Conservation (phyloP, 2,329 filamentous ascomycete species). For the Arthrobotrys sphaeroides region DNA sequence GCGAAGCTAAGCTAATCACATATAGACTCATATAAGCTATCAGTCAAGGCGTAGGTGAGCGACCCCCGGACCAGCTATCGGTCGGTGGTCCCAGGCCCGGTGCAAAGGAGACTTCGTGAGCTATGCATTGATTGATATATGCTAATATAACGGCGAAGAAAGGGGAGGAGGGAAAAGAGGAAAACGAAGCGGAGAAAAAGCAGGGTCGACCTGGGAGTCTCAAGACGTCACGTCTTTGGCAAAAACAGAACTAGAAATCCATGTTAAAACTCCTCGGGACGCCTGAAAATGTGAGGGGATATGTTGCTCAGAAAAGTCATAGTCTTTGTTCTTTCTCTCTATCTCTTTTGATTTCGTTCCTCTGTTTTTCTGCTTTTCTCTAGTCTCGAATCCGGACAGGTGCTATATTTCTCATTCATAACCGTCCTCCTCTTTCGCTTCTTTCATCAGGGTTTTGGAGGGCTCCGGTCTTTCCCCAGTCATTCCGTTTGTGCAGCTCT, state of each 20-base stretch:
- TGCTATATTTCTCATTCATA: too few species aligned
- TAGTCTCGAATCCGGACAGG: too few species aligned
- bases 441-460: neutral
- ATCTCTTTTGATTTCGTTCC: neutral
- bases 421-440: neutral
- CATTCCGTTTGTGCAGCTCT: neutral
- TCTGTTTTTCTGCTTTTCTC: neutral
- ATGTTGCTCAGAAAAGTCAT: conserved; percentile 5
- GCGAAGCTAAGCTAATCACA: too few species aligned
- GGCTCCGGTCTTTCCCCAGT: neutral
- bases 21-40: too few species aligned
- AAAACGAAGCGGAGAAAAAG: neutral
- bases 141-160: conserved; percentile 9
- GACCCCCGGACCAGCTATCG: too few species aligned
- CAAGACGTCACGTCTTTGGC: too few species aligned
- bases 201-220: neutral
- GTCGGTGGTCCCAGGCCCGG: too few species aligned
- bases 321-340: neutral
- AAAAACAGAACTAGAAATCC: conserved; percentile 9
- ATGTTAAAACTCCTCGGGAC: conserved; percentile 40
- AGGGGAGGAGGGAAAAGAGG: neutral
- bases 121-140: conserved; percentile 15
- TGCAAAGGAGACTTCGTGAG: neutral
- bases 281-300: conserved; percentile 51
- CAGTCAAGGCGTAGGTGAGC: too few species aligned